Conservation (phyloP, 1,139 yeast species). For the Wickerhamomyces sp. region DNA sequence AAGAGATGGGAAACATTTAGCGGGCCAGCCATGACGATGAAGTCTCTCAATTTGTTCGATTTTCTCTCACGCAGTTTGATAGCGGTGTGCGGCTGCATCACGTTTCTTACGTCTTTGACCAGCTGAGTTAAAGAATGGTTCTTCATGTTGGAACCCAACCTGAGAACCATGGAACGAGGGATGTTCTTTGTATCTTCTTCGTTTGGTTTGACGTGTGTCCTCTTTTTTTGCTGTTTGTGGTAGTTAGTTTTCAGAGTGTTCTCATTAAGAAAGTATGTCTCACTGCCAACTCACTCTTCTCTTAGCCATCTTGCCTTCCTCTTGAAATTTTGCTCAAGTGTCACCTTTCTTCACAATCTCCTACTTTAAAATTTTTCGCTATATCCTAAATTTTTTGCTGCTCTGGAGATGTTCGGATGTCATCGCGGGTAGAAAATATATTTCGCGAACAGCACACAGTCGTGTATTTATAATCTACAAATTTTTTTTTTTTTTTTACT, state of each 20-base stretch:
- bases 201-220: conserved; percentile 71
- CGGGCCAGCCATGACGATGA: conserved; percentile 96
- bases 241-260: conserved; percentile 4
- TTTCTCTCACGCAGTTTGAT: conserved; percentile 81
- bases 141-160: conserved; percentile 73
- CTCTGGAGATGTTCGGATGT: too few species aligned
- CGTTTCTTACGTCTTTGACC: conserved; percentile 79
- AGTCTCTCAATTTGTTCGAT: conserved; percentile 82
- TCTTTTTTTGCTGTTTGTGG: conserved; percentile 46
- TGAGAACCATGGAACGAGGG: conserved; percentile 91
- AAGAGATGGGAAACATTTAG: conserved; percentile 86
- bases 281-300: conserved; percentile 37
- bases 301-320: conserved; percentile 40
- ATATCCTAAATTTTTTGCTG: too few species aligned
- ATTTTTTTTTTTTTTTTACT: too few species aligned
- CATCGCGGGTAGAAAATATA: too few species aligned
- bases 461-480: too few species aligned
- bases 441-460: too few species aligned
- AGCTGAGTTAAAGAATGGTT: conserved; percentile 81
- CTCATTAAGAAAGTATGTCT: not conserved
- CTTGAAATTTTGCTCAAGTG: too few species aligned
- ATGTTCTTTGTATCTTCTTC: conserved; percentile 69
- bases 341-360: too few species aligned
- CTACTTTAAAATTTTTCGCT: too few species aligned
- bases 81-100: conserved; percentile 98